These are phyloP conservation scores for Teratosphaeria nubilosa DNA, from an alignment of 2,329 filamentous ascomycete species.

Conservation along the genomic window DNA sequence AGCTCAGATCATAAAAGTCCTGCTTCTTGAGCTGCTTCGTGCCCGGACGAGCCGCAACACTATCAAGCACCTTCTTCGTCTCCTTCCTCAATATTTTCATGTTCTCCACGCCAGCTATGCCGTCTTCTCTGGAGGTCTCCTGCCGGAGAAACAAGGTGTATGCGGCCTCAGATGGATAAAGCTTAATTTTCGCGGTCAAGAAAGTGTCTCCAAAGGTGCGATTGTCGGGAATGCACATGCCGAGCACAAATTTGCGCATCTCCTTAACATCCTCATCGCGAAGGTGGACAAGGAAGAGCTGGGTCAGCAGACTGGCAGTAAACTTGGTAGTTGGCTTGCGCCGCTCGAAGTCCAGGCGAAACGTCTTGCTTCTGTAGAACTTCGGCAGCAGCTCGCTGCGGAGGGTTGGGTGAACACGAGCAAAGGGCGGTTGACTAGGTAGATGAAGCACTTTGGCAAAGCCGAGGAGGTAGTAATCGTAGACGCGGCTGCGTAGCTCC, in stretches of 20 bases:
- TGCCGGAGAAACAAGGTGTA: background rate
- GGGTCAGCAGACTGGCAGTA: background rate
- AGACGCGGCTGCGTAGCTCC: background rate
- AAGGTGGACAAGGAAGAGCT: background rate
- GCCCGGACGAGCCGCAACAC: background rate
- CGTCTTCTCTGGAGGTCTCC: background rate
- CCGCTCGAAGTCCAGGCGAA: background rate
- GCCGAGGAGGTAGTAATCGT: background rate
- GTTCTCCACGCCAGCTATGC: background rate
- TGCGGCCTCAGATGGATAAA: too few species aligned
- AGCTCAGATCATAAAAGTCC: background rate
- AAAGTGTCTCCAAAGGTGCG: too few species aligned
- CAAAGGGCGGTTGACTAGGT: background rate
- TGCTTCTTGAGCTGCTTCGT: background rate
- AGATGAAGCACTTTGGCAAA: background rate
- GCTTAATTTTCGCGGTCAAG: too few species aligned
- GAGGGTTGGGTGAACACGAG: background rate
- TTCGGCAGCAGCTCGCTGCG: background rate
- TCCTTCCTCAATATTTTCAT: background rate
- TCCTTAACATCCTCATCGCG: background rate
- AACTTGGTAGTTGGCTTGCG: background rate
- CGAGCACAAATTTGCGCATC: background rate
- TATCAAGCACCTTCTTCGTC: background rate
- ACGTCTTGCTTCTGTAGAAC: background rate
- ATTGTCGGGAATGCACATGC: too few species aligned